Evolutionary conservation across 139 green algal genomes (phyloP), one percentile per base, ranked within the genome.

Genomic region (Zygnema cylindricum): DNA sequence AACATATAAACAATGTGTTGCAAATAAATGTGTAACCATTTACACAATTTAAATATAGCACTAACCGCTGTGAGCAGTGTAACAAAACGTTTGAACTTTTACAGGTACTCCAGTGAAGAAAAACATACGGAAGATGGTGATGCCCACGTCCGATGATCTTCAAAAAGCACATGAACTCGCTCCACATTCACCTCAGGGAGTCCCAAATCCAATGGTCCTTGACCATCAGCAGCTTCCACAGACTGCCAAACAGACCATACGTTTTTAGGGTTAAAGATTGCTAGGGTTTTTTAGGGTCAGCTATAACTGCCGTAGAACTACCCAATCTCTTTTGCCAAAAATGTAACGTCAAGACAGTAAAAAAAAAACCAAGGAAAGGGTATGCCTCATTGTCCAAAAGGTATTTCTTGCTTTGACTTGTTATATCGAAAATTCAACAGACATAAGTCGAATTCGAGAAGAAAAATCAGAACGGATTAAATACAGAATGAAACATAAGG

Each of bases 161-260:
- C 90, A 63, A 93, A 95, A 21, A 90, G 78, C 30, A 98, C 87
- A 22, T 89, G 55, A 39, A 96, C 88, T 7, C 93, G 85, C 22
- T 93, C 86, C 41, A 90, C 57, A 77, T 94, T 88, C 0, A 98
- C 86, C 0, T 79, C 21, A 0, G 96, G 96, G 88, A 98, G 87
- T 0, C 88, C 32, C 22, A 91, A 41, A 21, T 75, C 77, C 82
- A 89, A 91, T 82, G 97, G 91, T 0, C 83, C 82, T 30, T 94
- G 77, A 33, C 91, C 89, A 22, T 88, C 94, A 91, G 32, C 32
- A 85, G 35, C 21, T 1, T 73, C 76, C 82, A 84, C 39, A 33
- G 78, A 38, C 86, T 84, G 77, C 1, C 54, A 11, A 25, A 7
- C 55, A 43, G 81, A 35, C 36, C n/a, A n/a, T n/a, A n/a, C n/a